Evolutionary conservation across 2,329 filamentous ascomycete species (phyloP), one percentile per base, ranked within the genome.

Genomic region (Xylogone sp.): DNA sequence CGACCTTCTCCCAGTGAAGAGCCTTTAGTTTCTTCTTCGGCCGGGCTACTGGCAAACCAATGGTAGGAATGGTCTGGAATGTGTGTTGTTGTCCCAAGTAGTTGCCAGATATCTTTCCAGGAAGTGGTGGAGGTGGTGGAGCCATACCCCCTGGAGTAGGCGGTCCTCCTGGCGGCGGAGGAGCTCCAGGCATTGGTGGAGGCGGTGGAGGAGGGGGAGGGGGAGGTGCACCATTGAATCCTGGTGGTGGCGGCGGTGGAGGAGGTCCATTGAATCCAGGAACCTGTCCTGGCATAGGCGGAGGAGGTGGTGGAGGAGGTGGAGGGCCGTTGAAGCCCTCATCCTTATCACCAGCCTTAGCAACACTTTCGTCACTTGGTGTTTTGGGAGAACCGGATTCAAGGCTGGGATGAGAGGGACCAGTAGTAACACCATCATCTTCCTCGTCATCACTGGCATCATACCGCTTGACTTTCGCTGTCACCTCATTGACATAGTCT

Each of bases 11-110:
- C 93, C 94, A 97, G 74, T 99, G 94, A 60, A 99, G 79, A 53
- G 93, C 93, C 83, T 99, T 99, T 70, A 99, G 90, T 78, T 97
- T 99, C 84, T 96, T 97, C 82, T 97, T 97, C 20, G 94, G 91
- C 61, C 93, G 79, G 48, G 91, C 89, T 54, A 91, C 88, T 31
- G 90, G 86, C 62, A 96, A 73, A 43, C 86, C 83, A 59, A 90
- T 76, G 7, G 82, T 80, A 20, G 83, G 72, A 13, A 78, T 65
- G 4, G 78, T 67, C 19, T 75, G 71, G 54, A 81, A 79, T 27
- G 62, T 39, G 31, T 79, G 76, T 58, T 82, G 76, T 57, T 86
- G 81, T 45, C 84, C 79, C 56, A 96, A 72, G 73, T 88, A 97
- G 56, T 90, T 86, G 7, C 89, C 89, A 51, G 87, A 84, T 56